phyloP scores from a whole-genome alignment of 257 asterid genomes.

The Solanum neorickii region DNA sequence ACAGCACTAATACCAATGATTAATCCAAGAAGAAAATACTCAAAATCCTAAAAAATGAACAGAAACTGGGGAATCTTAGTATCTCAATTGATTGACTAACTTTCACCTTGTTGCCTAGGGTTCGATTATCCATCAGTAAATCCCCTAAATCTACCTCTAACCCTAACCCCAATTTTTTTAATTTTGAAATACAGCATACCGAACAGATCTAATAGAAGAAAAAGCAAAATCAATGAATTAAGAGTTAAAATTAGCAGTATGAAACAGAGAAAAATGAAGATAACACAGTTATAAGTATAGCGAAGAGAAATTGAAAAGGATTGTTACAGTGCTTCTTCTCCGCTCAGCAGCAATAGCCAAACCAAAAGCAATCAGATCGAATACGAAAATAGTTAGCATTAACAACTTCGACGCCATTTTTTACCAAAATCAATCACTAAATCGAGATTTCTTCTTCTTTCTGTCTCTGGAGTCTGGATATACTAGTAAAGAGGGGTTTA shows the following conservation, averaged over 20 bases:
- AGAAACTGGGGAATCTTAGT: background rate
- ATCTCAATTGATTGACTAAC: background rate
- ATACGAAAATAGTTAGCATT: slow-evolving; percentile 32
- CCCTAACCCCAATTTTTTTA: background rate
- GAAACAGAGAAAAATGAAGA: background rate
- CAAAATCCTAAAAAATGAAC: background rate
- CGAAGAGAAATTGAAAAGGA: background rate
- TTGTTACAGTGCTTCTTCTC: slow-evolving; percentile 65
- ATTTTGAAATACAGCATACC: background rate
- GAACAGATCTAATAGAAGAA: background rate
- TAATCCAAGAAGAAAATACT: background rate
- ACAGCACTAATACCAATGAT: background rate
- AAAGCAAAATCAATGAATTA: background rate
- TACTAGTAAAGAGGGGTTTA: slow-evolving; percentile 10
- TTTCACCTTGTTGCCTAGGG: background rate
- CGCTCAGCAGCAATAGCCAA: slow-evolving; percentile 90
- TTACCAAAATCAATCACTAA: background rate
- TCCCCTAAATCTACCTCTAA: background rate
- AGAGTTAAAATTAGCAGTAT: background rate
- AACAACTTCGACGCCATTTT: slow-evolving; percentile 75
- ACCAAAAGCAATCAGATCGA: slow-evolving; percentile 76
- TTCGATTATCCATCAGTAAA: background rate
- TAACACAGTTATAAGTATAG: background rate
- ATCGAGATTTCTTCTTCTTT: slow-evolving; percentile 14
- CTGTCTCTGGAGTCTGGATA: background rate